Evolutionary conservation across 106 monocot genomes (phyloP), one percentile per base, ranked within the genome.

Genomic region (Dendrobium huoshanense): DNA sequence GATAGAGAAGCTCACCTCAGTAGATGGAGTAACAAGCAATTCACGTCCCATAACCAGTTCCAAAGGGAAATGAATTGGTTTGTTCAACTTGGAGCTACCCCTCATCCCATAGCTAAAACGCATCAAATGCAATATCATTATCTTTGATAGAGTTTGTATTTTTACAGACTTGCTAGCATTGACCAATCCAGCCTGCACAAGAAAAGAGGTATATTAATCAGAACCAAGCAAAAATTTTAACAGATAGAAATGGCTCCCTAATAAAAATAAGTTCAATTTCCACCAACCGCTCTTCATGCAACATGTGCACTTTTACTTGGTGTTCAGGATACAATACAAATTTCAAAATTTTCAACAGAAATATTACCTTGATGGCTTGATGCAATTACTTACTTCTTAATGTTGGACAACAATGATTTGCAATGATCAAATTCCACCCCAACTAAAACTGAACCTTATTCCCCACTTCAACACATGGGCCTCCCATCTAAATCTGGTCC

Each of bases 41-140:
- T 99, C 95, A 54, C 95, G 98, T 42, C 85, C 81, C 78, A 99
- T 89, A 76, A 88, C 85, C 55, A 99, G 81, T 75, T 93, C 91
- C 58, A 88, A 88, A 65, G 95, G 91, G 78, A 95, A 95, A 70
- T 51, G 88, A 33, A 99, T 85, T 9, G 85, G 88, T 79, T 99
- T 99, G 75, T 88, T 87, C 80, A 99, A 80, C 75, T 99, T 99
- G 61, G 87, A 81, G 75, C 91, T 95, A 79, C 98, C 95, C 55
- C 86, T 87, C 33, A 81, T 88, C 72, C 91, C 98, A 82, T 99
- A 99, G 77, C 95, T 99, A 67, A 99, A 99, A 25, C 98, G 83
- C 98, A 93, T 99, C 64, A 99, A 82, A 58, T 99, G 98, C 84
- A 99, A 79, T 85, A 99, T 91, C 87, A 99, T 74, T 82, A 99